Conservation (phyloP, 2,329 filamentous ascomycete genomes). For the Exophiala sideris region DNA sequence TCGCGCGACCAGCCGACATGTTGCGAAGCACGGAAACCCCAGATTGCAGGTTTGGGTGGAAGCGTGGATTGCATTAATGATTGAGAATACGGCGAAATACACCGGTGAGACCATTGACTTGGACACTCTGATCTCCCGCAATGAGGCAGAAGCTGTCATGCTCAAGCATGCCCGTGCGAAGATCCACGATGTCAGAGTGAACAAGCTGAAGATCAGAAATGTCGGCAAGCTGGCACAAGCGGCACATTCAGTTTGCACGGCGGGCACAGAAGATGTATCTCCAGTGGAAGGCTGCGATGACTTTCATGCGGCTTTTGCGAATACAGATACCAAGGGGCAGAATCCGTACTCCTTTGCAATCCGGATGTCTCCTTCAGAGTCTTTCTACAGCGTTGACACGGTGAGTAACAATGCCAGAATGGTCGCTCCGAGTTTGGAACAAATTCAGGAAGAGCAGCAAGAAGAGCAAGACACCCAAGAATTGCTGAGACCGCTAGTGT, state of each 20-base stretch:
- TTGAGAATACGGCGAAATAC: background rate
- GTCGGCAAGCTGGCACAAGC: background rate
- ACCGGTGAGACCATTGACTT: slow-evolving; percentile 9
- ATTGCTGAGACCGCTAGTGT: background rate
- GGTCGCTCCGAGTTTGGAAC: too few species aligned
- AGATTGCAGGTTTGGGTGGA: slow-evolving; percentile 18
- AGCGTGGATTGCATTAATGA: slow-evolving; percentile 15
- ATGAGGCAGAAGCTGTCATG: slow-evolving; percentile 5
- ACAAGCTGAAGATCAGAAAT: slow-evolving; percentile 3
- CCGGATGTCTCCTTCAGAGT: background rate
- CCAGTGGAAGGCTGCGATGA: background rate
- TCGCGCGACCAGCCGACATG: slow-evolving; percentile 11
- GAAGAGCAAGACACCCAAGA: too few species aligned
- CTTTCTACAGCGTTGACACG: background rate
- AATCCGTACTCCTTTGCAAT: slow-evolving; percentile 3
- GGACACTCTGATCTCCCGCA: slow-evolving; percentile 6
- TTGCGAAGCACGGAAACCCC: slow-evolving; percentile 17
- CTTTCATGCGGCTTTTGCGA: slow-evolving; percentile 3
- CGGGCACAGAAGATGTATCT: background rate
- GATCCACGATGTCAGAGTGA: slow-evolving; percentile 7
- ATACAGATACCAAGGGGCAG: slow-evolving; percentile 4
- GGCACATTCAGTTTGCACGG: background rate
- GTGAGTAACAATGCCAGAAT: background rate
- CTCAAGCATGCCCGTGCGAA: slow-evolving; percentile 15
- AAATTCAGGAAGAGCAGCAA: too few species aligned